A percentile compares a stretch with the other conserved stretches of the same genome.
These are phyloP conservation scores for Ganoderma leucocontextum DNA, from an alignment of 1,284 basidiomycete species.

Conservation along the genomic window DNA sequence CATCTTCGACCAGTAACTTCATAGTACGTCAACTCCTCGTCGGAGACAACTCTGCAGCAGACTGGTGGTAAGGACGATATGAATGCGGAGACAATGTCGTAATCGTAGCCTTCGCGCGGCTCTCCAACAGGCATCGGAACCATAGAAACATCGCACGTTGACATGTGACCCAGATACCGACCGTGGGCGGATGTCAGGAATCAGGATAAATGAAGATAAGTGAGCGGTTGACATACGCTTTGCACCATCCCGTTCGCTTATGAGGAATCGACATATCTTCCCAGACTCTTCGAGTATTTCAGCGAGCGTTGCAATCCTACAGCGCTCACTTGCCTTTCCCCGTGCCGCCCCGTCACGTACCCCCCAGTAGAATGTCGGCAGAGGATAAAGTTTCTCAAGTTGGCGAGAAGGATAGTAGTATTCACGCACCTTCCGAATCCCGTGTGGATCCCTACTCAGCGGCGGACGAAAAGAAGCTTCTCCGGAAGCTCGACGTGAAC, in stretches of 20 bases:
- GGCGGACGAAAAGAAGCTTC: constrained; percentile 16
- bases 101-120: background rate
- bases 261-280: constrained; percentile 2
- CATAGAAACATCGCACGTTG: background rate
- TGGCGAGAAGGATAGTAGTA: background rate
- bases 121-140: background rate
- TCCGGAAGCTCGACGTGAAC: constrained; percentile 37
- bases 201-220: background rate
- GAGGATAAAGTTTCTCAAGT: background rate
- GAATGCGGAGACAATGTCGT: background rate
- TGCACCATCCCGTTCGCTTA: background rate
- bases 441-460: background rate
- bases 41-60: background rate
- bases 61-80: background rate
- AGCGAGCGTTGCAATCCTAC: background rate
- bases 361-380: background rate
- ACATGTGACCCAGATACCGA: background rate
- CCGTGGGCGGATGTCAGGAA: background rate
- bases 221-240: background rate
- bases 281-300: background rate
- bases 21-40: background rate
- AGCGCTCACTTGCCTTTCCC: background rate
- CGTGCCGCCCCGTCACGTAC: background rate
- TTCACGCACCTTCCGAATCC: background rate
- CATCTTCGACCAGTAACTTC: background rate